Conservation (phyloP, 441 rosid genomes). For the Euphorbia celastroides region DNA sequence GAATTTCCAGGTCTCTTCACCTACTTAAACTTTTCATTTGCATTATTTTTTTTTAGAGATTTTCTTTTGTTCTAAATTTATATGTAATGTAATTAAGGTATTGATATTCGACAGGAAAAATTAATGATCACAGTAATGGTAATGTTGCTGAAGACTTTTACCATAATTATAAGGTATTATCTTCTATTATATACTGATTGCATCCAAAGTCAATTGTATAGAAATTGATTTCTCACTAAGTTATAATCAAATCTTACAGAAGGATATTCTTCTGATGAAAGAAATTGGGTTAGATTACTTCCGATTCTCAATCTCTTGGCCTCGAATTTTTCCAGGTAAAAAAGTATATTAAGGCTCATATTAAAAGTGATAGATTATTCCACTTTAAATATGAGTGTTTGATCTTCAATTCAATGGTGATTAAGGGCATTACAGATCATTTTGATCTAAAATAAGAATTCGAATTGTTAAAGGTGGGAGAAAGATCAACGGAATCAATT, state of each 20-base stretch:
- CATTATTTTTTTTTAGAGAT: neutral
- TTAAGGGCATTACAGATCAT: too few species aligned
- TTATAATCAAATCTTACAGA: neutral
- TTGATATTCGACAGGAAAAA: constrained; percentile 28
- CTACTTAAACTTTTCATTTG: neutral
- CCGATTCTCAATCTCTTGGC: constrained; percentile 27
- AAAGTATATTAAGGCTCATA: too few species aligned
- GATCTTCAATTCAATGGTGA: too few species aligned
- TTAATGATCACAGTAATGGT: constrained; percentile 27
- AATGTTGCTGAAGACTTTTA: constrained; percentile 32
- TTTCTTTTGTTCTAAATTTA: neutral
- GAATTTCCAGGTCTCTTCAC: constrained; percentile 11
- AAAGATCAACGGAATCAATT: constrained; percentile 43
- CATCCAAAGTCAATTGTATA: too few species aligned
- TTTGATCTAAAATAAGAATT: neutral
- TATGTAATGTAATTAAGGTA: neutral
- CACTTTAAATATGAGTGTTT: too few species aligned
- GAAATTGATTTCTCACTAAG: too few species aligned
- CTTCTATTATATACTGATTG: neutral
- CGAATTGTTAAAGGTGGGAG: constrained; percentile 35
- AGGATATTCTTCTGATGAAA: constrained; percentile 15
- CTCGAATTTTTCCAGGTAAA: constrained; percentile 27
- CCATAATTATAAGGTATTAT: constrained; percentile 21
- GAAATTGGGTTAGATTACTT: constrained; percentile 24
- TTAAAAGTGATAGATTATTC: too few species aligned